Evolutionary conservation across 1,139 yeast genomes (phyloP), one percentile per base, ranked within the genome.

Genomic region (Pichia inconspicua): DNA sequence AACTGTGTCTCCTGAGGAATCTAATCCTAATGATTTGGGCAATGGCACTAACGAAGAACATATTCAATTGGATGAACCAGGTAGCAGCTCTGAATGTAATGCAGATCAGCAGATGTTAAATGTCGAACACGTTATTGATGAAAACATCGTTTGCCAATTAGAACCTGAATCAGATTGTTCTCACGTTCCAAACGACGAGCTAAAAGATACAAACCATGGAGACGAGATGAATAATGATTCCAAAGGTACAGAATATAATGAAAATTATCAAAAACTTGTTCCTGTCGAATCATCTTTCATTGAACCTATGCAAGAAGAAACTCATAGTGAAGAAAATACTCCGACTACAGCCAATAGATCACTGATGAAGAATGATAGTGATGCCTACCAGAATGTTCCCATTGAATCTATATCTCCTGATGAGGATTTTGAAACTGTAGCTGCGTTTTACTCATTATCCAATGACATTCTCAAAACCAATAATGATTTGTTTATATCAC

Each of bases 371-470:
- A 15, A 38, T 22, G 25, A 28, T 12, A 7, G 28, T 14, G 34
- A 30, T 12, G n/a, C n/a, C 34, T 30, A 30, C 34, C 34, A 30
- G 11, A 25, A 15, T n/a, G 3, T 37, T 12, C 35, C 30, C 17
- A 38, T 39, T 9, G 47, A 39, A 2, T 42, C 38, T 17, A 44
- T 49, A 6, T 37, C 43, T 7, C 17, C 45, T 6, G 46, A 50
- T 3, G 57, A 57, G 25, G 66, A 64, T 41, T n/a, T 53, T 4
- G 28, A 47, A 1, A 45, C 62, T 5, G 53, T 66, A 12, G 49
- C 67, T 9, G 59, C 66, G 1, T 78, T 70, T 51, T 66, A 75
- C 32, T 67, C 66, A 2, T 55, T 75, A 4, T 68, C 70, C 3
- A 47, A 54, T 1, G 53, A 55, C 0, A 54, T 56, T 8, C 46